Conservation (phyloP, 2,329 filamentous ascomycete genomes). For the Cladophialophora exuberans region DNA sequence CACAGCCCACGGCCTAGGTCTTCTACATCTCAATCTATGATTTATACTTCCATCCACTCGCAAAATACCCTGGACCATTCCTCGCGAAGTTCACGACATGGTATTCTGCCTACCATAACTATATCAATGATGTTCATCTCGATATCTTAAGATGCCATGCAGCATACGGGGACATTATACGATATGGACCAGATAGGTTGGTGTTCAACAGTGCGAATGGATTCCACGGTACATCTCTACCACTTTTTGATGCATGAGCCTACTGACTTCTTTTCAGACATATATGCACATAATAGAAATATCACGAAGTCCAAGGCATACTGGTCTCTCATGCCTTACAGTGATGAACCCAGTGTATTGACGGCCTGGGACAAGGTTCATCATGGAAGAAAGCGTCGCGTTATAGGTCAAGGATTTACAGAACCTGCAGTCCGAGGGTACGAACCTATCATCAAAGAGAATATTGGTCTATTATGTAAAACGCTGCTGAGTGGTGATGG, state of each 20-base stretch:
- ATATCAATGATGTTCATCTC: constrained; percentile 1
- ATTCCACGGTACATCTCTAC: not conserved
- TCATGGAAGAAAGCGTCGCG: not conserved
- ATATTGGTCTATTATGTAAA: not conserved
- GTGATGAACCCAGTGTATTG: not conserved
- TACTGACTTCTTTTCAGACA: not conserved
- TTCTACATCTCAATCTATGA: constrained; percentile 1
- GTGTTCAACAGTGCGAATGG: constrained; percentile 1
- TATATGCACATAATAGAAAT: constrained; percentile 1
- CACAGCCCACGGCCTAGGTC: too few relatives aligned
- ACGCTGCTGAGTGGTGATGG: constrained; percentile 1
- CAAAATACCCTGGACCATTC: constrained; percentile 1
- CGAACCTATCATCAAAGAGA: constrained; percentile 5
- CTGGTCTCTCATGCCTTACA: not conserved
- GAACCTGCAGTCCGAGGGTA: constrained; percentile 1
- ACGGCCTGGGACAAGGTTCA: not conserved
- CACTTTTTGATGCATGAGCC: not conserved
- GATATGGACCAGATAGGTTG: constrained; percentile 3
- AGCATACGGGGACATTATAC: constrained; percentile 2
- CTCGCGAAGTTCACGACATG: constrained; percentile 7
- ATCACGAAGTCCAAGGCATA: constrained; percentile 4
- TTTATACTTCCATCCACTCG: constrained; percentile 3
- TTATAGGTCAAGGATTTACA: not conserved
- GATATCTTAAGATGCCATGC: constrained; percentile 2
- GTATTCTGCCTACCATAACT: constrained; percentile 10